Base-by-base conservation (phyloP, 1,139 yeast genomes). In the Taiozyma onychis region DNA sequence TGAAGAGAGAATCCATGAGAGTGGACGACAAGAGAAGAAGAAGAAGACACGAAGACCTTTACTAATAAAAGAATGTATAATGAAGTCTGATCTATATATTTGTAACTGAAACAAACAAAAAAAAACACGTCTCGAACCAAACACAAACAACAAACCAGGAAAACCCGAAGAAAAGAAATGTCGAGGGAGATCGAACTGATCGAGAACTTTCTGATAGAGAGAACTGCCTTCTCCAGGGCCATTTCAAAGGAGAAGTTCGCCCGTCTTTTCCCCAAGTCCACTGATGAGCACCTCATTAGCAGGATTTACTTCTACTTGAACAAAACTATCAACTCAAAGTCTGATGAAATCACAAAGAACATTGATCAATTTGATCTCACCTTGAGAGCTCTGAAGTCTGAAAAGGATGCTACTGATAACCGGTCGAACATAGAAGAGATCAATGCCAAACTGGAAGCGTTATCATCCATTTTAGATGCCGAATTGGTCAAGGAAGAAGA, bases 1-100 rank as follows among this genome's bases (percentile, higher is more conserved):
- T 90, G 63, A 91, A 95, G 73, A 81, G 99, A 67, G 99, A 95
- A 66, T 83, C 89, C 27, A 81, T 87, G 76, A 75, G 85, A 58
- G 76, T 83, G 37, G 86, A 73, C 5, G 79, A 74, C 46, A 73
- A 81, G 60, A 72, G 79, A 51, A 70, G 75, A 44, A 78, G 83
- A 66, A 75, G 84, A 62, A 69, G 81, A 56, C 70, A 71, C 51
- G 87, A 82, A 57, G 86, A 81, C 55, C 35, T 53, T 9, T 45
- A 34, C 14, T 21, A 18, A 4, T 37, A 30, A 37, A 9, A 37
- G 9, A 35, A 37, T 37, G 41, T 18, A n/a, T 37, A 32, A n/a
- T 32, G 18, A 32, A 9, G 6, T n/a, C n/a, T 24, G 26, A 18
- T 3, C 26, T 24, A 6, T 18, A 3, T 18, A 24, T 24, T 6